A percentile compares a stretch with the other conserved stretches of the same genome.
Evolutionary conservation across 805 yeast genomes (phyloP).

Genomic region (Lipomyces kockii): DNA sequence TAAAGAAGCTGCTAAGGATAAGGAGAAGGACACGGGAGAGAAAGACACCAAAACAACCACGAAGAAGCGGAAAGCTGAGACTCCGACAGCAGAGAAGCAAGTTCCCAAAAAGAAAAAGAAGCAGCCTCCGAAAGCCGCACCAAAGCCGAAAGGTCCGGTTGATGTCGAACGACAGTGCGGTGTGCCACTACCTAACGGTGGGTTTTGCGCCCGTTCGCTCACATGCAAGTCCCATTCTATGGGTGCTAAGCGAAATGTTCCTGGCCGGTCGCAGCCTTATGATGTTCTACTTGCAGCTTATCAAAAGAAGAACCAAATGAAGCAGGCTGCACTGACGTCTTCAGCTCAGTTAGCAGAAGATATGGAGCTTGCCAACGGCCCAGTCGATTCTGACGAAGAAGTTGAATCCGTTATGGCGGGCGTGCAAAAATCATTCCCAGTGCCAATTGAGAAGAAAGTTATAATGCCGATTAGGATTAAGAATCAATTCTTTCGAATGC

Average conservation of each 20-base stretch:
- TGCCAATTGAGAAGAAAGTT: conserved; percentile 77
- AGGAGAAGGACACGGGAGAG: conserved; percentile 12
- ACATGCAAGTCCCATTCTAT: conserved; percentile 98
- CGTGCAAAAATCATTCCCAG: conserved; percentile 72
- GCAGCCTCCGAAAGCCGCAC: conserved; percentile 39
- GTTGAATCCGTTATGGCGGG: conserved; percentile 91
- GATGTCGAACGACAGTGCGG: conserved; percentile 96
- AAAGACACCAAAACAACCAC: conserved; percentile 2
- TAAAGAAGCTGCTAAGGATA: conserved; percentile 6
- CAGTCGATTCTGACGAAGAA: conserved; percentile 86
- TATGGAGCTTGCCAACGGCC: conserved; percentile 44
- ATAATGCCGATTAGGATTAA: conserved; percentile 72
- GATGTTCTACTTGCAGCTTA: conserved; percentile 86
- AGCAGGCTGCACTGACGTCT: conserved; percentile 54
- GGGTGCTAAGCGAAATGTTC: conserved; percentile 97
- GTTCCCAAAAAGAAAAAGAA: conserved; percentile 34
- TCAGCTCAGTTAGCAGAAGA: conserved; percentile 49
- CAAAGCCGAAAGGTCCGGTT: conserved; percentile 58
- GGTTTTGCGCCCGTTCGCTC: conserved; percentile 90
- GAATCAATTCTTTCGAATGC: conserved; percentile 76
- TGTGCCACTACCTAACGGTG: conserved; percentile 91
- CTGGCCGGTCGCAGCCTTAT: conserved; percentile 90
- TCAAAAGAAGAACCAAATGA: conserved; percentile 91
- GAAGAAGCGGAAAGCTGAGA: conserved; percentile 31
- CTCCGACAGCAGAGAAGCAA: conserved; percentile 31